Conservation (phyloP, 495 filamentous ascomycete species). For the Xylaria acuta region DNA sequence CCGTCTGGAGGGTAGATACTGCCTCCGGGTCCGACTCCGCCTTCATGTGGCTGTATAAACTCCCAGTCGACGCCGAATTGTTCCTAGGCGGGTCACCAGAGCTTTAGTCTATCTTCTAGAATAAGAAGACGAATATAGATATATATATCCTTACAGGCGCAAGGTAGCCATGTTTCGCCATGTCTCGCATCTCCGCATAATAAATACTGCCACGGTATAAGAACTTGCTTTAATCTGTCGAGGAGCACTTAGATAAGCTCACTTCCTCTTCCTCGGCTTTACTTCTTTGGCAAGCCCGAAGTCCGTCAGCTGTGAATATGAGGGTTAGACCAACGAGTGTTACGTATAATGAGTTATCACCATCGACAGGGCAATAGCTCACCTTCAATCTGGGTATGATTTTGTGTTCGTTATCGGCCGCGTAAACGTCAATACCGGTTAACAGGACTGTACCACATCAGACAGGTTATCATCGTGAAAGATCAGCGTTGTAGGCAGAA, state of each 20-base stretch:
- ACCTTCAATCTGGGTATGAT: conserved; percentile 33
- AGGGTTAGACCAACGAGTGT: background rate
- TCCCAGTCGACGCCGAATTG: conserved; percentile 37
- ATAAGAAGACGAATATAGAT: background rate
- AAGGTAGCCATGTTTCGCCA: conserved; percentile 23
- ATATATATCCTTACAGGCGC: conserved; percentile 28
- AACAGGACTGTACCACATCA: conserved; percentile 23
- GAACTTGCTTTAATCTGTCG: background rate
- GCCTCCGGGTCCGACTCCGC: background rate
- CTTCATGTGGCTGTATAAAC: background rate
- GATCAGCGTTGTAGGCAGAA: background rate
- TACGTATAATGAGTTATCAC: background rate
- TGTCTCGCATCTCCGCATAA: background rate
- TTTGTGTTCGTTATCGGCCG: conserved; percentile 27
- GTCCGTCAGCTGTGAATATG: conserved; percentile 27
- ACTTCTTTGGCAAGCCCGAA: conserved; percentile 24
- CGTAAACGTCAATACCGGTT: conserved; percentile 13
- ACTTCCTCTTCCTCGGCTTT: conserved; percentile 29
- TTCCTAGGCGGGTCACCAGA: conserved; percentile 1
- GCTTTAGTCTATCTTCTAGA: background rate
- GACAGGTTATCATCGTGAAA: background rate
- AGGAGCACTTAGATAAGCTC: background rate
- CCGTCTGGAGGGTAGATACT: background rate
- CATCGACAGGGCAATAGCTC: background rate
- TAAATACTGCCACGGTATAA: conserved; percentile 2